Evolutionary conservation across 1,139 yeast species (phyloP), one percentile per base, ranked within the genome.

Genomic region (Kluyveromyces sp.): DNA sequence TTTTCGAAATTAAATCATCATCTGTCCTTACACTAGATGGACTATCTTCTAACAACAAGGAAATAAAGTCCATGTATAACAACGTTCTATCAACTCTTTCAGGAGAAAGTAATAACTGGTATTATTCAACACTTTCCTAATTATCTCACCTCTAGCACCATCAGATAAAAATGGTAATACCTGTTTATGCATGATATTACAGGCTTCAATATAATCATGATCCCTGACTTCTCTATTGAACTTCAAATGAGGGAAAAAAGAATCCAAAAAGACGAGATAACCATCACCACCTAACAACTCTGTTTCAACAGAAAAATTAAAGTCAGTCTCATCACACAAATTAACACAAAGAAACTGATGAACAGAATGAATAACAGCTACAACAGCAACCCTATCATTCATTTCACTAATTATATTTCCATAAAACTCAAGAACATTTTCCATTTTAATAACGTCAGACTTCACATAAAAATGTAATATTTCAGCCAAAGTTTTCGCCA

Each of bases 401-500:
- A 56, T 45, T 28, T 63, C 58, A 4, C 56, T 41, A 47, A 64
- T 64, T 2, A 67, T 32, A 33, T 58, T 65, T 8, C 56, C 53
- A 48, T 61, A 68, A 26, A 65, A 51, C 2, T 48, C 52, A 45
- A 64, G 49, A 2, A 59, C 54, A 2, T 62, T 58, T 4, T 52
- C 50, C 26, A 60, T 36, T 7, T 49, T 45, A 1, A 59, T 29
- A 3, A 54, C 15, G 4, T 56, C 50, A 34, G 51, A 51, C 7
- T 46, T 39, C 21, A 34, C 39, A 30, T 51, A 45, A 47, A 58
- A 59, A 42, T 52, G 45, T n/a, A 69, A 41, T 3, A 67, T 52
- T 39, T 68, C 70, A 0, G 70, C 68, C 7, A 69, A 34, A 2
- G 64, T 45, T 39, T 58, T 63, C 1, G 70, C 66, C 0, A 68